A percentile compares a stretch with the other conserved stretches of the same genome.
Evolutionary conservation across 176 grass and related monocot genomes (phyloP).

Genomic region (Eleusine coracana): DNA sequence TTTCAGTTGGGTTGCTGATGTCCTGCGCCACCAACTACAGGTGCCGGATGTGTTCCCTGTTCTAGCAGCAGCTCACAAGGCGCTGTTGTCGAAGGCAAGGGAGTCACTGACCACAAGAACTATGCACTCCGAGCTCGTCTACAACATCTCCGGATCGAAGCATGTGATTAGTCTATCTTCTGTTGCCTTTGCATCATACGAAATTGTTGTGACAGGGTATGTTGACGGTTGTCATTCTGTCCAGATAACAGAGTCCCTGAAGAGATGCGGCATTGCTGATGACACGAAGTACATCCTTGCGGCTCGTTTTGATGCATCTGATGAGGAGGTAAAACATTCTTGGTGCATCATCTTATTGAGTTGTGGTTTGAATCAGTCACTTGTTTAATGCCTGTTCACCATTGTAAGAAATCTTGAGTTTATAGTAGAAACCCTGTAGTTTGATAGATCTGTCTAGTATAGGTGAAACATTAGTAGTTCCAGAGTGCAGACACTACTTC

Average conservation of each 20-base stretch:
- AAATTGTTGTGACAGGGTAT: not conserved
- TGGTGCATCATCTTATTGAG: not conserved
- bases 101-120: conserved; percentile 79
- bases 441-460: not conserved
- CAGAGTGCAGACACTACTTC: not conserved
- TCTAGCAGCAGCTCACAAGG: conserved; percentile 77
- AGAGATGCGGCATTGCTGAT: conserved; percentile 84
- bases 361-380: not conserved
- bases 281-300: conserved; percentile 78
- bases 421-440: not conserved
- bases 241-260: conserved; percentile 85
- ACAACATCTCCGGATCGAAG: conserved; percentile 87
- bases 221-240: conserved; percentile 24
- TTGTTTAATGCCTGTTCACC: not conserved
- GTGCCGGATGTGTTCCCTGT: conserved; percentile 89
- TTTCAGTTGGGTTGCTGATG: not conserved
- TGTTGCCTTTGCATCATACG: not conserved
- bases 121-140: conserved; percentile 94
- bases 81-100: conserved; percentile 68
- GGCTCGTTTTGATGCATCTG: conserved; percentile 78
- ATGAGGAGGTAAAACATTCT: conserved; percentile 66
- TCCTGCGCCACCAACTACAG: conserved; percentile 34
- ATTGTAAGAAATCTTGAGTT: not conserved
- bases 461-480: not conserved
- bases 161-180: conserved; percentile 57